Percentiles rank a stretch among this genome's conserved stretches.
These are phyloP conservation scores for Candida tunisiensis DNA, from an alignment of 1,139 yeast species.

Conservation along the genomic window DNA sequence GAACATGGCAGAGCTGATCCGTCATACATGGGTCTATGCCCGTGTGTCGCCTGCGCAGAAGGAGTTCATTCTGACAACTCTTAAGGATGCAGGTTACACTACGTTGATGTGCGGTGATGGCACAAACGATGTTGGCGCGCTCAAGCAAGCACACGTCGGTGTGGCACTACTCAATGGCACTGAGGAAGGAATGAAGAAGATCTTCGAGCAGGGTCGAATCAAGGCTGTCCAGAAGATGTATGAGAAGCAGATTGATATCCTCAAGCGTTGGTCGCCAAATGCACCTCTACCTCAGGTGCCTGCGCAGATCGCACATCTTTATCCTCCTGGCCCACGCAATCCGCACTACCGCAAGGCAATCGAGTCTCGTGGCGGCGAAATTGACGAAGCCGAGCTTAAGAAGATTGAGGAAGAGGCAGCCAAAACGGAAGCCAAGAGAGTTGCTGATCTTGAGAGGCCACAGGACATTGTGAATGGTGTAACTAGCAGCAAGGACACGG, in stretches of 20 bases:
- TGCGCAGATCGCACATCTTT: constrained; percentile 70
- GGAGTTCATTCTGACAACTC: constrained; percentile 70
- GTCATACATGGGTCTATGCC: constrained; percentile 93
- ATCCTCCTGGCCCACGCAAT: constrained; percentile 89
- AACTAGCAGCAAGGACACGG: constrained; percentile 18
- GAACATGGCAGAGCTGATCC: constrained; percentile 55
- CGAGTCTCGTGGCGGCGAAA: constrained; percentile 61
- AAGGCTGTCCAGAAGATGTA: constrained; percentile 54
- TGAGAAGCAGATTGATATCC: constrained; percentile 66
- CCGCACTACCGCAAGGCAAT: constrained; percentile 79
- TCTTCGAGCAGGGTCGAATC: constrained; percentile 63
- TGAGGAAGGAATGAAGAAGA: constrained; percentile 81
- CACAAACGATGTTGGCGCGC: constrained; percentile 98
- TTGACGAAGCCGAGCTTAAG: constrained; percentile 36
- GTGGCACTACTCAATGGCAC: constrained; percentile 95
- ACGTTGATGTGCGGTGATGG: constrained; percentile 99
- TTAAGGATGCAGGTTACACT: constrained; percentile 79
- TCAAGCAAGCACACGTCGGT: constrained; percentile 97
- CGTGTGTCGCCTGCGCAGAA: constrained; percentile 96
- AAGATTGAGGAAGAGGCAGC: constrained; percentile 27
- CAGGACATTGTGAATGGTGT: constrained; percentile 20
- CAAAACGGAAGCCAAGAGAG: constrained; percentile 16
- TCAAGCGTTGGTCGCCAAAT: constrained; percentile 70
- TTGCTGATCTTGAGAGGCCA: constrained; percentile 22
- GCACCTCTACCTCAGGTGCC: constrained; percentile 67